phyloP scores from a whole-genome alignment of 1,139 yeast species.

The Nakaseomyces bracarensis region DNA sequence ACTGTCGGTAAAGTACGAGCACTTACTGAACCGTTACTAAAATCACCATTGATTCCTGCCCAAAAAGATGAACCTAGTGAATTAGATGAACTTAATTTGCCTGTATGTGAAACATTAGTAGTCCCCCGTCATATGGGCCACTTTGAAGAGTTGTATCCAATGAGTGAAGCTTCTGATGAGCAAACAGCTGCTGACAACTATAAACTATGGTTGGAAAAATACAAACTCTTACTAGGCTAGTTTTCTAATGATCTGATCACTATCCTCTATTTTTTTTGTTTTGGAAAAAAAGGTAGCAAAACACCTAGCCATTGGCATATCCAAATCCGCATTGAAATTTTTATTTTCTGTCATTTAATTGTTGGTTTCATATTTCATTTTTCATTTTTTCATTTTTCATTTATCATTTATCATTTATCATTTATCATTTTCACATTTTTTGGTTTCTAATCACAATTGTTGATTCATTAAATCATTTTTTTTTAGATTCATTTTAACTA shows the following conservation, averaged over 20 bases:
- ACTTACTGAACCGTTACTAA: slow-evolving; percentile 4
- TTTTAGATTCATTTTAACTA: too few relatives aligned
- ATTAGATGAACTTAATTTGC: slow-evolving; percentile 1
- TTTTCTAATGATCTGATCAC: background rate
- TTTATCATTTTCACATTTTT: too few relatives aligned
- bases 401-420: too few relatives aligned
- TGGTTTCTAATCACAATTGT: too few relatives aligned
- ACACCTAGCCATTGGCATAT: too few relatives aligned
- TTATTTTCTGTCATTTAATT: background rate
- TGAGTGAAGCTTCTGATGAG: background rate
- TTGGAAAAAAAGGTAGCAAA: too few relatives aligned
- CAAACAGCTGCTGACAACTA: slow-evolving; percentile 18
- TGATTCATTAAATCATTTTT: too few relatives aligned
- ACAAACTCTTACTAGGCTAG: background rate
- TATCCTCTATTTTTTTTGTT: background rate
- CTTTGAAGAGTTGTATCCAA: background rate
- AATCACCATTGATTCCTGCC: slow-evolving; percentile 7
- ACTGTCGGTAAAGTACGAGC: slow-evolving; percentile 2
- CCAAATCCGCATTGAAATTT: too few relatives aligned
- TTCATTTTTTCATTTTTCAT: too few relatives aligned
- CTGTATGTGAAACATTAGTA: background rate
- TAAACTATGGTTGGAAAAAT: slow-evolving; percentile 15
- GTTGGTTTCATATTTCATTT: too few relatives aligned
- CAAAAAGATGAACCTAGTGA: background rate
- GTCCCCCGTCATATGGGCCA: background rate